phyloP scores from a whole-genome alignment of 2,329 filamentous ascomycete species.

The Venturia carpophila region DNA sequence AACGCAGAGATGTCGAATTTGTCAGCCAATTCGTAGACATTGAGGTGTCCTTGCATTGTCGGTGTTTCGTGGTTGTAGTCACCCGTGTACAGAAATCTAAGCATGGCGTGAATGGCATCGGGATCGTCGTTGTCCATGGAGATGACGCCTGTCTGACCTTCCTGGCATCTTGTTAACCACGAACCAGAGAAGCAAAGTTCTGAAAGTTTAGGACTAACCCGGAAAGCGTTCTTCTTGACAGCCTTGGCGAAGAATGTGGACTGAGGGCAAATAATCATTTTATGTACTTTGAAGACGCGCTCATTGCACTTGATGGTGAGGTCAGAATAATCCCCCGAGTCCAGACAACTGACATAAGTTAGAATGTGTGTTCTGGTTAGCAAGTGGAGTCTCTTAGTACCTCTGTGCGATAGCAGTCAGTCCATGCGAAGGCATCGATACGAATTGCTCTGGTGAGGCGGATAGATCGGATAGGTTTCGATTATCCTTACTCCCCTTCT shows the following conservation, averaged over 20 bases:
- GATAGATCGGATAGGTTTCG: no score
- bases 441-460: no score
- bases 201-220: background rate
- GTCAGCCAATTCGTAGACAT: slow-evolving; percentile 11
- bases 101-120: background rate
- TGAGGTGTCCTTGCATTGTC: slow-evolving; percentile 11
- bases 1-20: background rate
- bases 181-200: background rate
- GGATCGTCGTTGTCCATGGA: slow-evolving; percentile 5
- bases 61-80: background rate
- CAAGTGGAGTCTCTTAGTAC: no score
- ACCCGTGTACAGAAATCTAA: slow-evolving; percentile 7
- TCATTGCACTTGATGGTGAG: slow-evolving; percentile 5
- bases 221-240: slow-evolving; percentile 4
- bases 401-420: no score
- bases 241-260: slow-evolving; percentile 10
- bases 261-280: background rate
- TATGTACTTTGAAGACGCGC: slow-evolving; percentile 5
- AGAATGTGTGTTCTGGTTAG: no score
- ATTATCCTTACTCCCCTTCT: no score
- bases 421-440: no score
- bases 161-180: background rate
- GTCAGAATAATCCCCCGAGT: background rate
- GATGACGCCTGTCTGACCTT: slow-evolving; percentile 8
- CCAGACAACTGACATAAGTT: background rate